A percentile compares a stretch with the other conserved stretches of the same genome.
Conservation (phyloP, 2,329 filamentous ascomycete species). For the Fusarium nanum region DNA sequence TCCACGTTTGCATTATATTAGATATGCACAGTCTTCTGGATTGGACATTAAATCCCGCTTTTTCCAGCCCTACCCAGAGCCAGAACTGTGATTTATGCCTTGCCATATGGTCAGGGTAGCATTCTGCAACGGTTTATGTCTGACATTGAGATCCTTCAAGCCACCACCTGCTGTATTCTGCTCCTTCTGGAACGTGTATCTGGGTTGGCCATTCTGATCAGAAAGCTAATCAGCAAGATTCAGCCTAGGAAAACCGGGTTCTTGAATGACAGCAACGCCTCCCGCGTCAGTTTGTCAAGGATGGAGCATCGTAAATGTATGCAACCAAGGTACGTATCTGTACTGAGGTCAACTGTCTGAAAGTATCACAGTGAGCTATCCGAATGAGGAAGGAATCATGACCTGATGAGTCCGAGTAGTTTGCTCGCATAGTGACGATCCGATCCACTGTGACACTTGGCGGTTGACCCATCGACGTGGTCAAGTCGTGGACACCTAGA, state of each 20-base stretch:
- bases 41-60: constrained; percentile 27
- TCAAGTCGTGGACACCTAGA: neutral
- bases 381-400: constrained; percentile 27
- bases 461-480: constrained; percentile 21
- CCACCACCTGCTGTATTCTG: neutral
- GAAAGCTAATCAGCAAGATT: constrained; percentile 10
- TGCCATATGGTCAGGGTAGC: constrained; percentile 21
- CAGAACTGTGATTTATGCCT: constrained; percentile 10
- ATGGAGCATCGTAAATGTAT: neutral
- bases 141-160: constrained; percentile 18
- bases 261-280: constrained; percentile 17
- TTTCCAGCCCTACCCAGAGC: constrained; percentile 34
- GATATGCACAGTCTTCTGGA: neutral
- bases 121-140: constrained; percentile 29
- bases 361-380: constrained; percentile 8
- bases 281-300: neutral
- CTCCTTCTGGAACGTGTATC: neutral
- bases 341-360: neutral
- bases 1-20: constrained; percentile 21
- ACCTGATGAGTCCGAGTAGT: neutral
- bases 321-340: neutral
- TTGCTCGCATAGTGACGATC: constrained; percentile 17
- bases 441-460: constrained; percentile 18
- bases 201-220: neutral
- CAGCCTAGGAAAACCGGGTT: constrained; percentile 31